Evolutionary conservation across 2,329 filamentous ascomycete genomes (phyloP), one percentile per base, ranked within the genome.

Genomic region (Knufia fluminis): DNA sequence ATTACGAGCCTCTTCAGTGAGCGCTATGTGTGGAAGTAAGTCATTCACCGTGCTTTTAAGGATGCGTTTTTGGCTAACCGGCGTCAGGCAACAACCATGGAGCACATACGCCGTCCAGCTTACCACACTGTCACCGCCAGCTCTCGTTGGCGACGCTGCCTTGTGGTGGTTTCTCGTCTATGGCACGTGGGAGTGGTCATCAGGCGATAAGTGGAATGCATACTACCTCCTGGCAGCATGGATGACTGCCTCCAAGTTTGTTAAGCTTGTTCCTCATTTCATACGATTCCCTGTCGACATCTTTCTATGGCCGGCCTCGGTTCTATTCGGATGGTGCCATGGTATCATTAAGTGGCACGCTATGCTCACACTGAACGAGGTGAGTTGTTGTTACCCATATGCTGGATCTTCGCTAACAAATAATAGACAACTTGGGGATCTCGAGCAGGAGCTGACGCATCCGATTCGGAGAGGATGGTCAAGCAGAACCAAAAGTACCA

Each of bases 271-370:
- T 60, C 89, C 86, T 8, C 82, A 96, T 60, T 92, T 94, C 69
- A 76, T 84, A 60, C 83, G 86, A 56, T 86, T 94, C 66, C 89
- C 91, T 3, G 78, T 78, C 58, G 91, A 96, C 64, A 70, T 94
- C 55, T 63, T 86, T 36, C 85, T 86, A 62, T 73, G 95, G 45
- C 88, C 87, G 1, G 74, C 91, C n/a, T 94, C 89, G 33, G 80
- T 96, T 59, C 54, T 88, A 12, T 97, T 96, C 68, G 91, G 91
- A 45, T 96, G 92, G 69, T 85, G 94, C 60, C 91, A 97, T 66
- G 88, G 90, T 53, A 68, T 89, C 54, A 90, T 97, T 74, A 96
- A 96, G 74, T 74, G 94, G 55, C 91, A 91, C 62, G 89, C 91
- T 35, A 75, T 90, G 54, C 74, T 84, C 57, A 95, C 90, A 51